These are phyloP conservation scores for Hyaloscypha bicolor DNA, from an alignment of 495 filamentous ascomycete genomes.

Conservation along the genomic window DNA sequence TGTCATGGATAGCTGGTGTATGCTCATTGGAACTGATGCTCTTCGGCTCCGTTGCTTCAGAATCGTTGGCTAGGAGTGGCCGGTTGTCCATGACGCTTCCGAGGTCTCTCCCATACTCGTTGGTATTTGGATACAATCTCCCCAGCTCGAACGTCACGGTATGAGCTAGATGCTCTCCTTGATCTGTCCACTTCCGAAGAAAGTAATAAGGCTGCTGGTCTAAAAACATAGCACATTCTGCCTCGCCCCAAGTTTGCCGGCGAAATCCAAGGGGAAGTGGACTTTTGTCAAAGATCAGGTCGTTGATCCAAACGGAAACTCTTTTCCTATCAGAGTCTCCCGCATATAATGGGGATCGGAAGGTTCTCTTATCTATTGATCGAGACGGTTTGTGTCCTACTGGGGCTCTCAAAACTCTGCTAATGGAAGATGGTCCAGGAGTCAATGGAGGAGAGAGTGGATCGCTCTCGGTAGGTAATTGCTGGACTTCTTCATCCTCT, in stretches of 20 bases:
- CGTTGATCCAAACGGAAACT: slow-evolving; percentile 15
- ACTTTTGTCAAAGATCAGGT: slow-evolving; percentile 13
- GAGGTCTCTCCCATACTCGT: no score
- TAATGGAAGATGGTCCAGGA: not conserved
- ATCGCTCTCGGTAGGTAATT: not conserved
- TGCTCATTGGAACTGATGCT: no score
- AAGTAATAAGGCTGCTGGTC: slow-evolving; percentile 2
- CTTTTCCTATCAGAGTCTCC: not conserved
- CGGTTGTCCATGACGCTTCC: no score
- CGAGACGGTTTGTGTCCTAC: no score
- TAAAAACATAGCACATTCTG: slow-evolving; percentile 2
- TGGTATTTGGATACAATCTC: no score
- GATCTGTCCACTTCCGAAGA: slow-evolving; percentile 18
- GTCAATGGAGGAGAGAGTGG: not conserved
- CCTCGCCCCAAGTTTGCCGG: slow-evolving; percentile 12
- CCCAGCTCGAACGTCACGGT: no score
- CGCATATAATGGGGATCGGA: not conserved
- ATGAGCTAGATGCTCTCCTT: slow-evolving; percentile 2
- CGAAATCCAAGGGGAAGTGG: slow-evolving; percentile 12
- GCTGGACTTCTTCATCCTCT: slow-evolving; percentile 9
- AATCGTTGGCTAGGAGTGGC: no score
- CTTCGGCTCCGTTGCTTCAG: no score
- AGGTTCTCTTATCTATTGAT: not conserved
- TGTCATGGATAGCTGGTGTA: no score
- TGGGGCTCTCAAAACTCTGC: no score